Base-by-base conservation (phyloP, 352 stramenopile genomes). In the Pythium pyrilobum region DNA sequence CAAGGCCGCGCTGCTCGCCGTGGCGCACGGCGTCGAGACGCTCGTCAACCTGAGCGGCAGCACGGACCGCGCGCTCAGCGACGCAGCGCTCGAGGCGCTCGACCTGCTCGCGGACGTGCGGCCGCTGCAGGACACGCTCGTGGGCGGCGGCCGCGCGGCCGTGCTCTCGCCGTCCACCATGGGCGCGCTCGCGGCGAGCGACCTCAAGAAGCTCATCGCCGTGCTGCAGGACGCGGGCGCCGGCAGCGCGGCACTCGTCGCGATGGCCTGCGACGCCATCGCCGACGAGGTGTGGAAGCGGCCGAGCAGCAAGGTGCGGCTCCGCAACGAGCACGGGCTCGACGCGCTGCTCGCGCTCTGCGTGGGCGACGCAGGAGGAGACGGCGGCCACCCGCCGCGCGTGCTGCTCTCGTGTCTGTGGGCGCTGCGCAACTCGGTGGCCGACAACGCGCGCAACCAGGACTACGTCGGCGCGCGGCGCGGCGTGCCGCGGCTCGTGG, bases 81-180 rank as follows among this genome's bases (percentile, higher is more conserved):
- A 91, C 0, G 73, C 85, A 12, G 85, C 85, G 25, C 61, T 84
- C 16, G 81, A 89, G 37, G 81, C 84, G 2, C 62, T 96, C 4
- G 83, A 91, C 24, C 50, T 89, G 24, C 74, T 96, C 18, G 80
- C 85, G 0, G 81, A 92, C 47, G 69, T 92, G 18, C 69, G 72
- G 10, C 46, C 68, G 32, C 53, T 80, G 25, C 66, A 87, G 50
- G 56, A 67, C 44, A 61, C 65, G 34, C 69, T 66, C 6, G 62
- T 82, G 7, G 53, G 53, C 5, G 46, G 34, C 10, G 27, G 29
- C 15, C 59, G 51, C 2, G 40, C 33, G 13, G 53, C 51, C 4
- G 39, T 62, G 45, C 23, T 62, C 8, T 59, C 60, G 1, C 29
- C 55, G 2, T 54, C 67, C 0, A 51, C 56, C 0, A 52, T 51